These are phyloP conservation scores for Aspergillus flavus DNA, from an alignment of 2,329 filamentous ascomycete genomes.

Conservation along the genomic window DNA sequence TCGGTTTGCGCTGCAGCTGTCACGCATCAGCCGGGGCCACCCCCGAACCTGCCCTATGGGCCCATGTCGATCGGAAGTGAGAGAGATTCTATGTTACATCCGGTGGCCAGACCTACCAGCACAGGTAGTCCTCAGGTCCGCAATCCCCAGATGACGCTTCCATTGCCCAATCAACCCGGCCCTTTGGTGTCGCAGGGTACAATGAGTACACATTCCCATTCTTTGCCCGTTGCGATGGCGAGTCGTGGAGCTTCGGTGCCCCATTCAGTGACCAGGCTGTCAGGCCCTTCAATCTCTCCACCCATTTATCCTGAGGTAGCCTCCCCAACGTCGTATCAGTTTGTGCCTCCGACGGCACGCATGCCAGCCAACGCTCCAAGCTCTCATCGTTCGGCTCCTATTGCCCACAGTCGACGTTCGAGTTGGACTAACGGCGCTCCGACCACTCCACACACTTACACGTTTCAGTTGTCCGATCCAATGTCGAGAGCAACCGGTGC, in stretches of 20 bases:
- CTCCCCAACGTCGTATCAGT: not conserved
- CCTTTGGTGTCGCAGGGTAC: not conserved
- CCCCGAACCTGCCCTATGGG: not conserved
- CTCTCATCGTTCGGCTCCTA: not conserved
- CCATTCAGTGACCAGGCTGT: not conserved
- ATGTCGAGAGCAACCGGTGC: not conserved
- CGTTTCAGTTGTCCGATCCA: not conserved
- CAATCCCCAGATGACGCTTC: not conserved
- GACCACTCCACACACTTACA: not conserved
- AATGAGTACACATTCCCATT: not conserved
- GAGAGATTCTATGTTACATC: not conserved
- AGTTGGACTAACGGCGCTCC: not conserved
- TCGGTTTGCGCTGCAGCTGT: conserved; percentile 9
- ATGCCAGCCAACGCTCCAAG: not conserved
- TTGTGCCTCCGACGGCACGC: not conserved
- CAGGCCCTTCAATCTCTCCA: not conserved
- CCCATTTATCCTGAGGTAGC: not conserved
- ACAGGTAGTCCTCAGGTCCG: not conserved
- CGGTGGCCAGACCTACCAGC: not conserved
- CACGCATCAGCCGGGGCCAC: not conserved
- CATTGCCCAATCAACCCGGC: not conserved
- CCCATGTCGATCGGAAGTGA: not conserved
- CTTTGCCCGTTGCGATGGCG: not conserved
- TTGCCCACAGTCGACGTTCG: not conserved
- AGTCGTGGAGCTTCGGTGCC: not conserved